Conservation (phyloP, 306 rosid species). For the Herpetospermum pedunculosum region DNA sequence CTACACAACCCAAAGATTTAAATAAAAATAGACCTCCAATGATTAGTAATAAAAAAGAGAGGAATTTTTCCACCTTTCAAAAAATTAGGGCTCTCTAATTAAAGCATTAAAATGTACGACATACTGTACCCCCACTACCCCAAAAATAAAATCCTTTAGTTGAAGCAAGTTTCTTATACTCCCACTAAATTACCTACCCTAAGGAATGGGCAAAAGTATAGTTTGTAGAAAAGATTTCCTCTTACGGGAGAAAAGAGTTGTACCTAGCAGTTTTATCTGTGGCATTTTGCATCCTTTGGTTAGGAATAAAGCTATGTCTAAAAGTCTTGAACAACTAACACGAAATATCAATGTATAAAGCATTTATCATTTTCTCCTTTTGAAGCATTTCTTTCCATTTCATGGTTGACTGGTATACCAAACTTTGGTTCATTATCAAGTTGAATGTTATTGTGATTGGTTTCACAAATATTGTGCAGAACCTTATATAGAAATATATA, state of each 20-base stretch:
- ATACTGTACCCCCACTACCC: not conserved
- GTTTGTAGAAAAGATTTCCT: not conserved
- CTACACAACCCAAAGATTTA: not conserved
- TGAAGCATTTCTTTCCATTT: not conserved
- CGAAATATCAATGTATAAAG: not conserved
- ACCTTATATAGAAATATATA: not conserved
- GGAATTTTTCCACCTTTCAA: not conserved
- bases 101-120: not conserved
- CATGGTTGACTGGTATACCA: not conserved
- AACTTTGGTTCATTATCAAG: not conserved
- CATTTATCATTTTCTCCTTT: not conserved
- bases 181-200: not conserved
- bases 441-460: not conserved
- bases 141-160: not conserved
- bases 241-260: not conserved
- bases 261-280: not conserved
- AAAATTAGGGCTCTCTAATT: not conserved
- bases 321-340: not conserved
- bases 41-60: not conserved
- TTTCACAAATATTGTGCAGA: not conserved
- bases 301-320: not conserved
- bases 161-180: not conserved
- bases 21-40: not conserved
- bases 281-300: not conserved
- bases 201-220: not conserved